Evolutionary conservation across 345 rosid species (phyloP).

Genomic region (Laguncularia racemosa): DNA sequence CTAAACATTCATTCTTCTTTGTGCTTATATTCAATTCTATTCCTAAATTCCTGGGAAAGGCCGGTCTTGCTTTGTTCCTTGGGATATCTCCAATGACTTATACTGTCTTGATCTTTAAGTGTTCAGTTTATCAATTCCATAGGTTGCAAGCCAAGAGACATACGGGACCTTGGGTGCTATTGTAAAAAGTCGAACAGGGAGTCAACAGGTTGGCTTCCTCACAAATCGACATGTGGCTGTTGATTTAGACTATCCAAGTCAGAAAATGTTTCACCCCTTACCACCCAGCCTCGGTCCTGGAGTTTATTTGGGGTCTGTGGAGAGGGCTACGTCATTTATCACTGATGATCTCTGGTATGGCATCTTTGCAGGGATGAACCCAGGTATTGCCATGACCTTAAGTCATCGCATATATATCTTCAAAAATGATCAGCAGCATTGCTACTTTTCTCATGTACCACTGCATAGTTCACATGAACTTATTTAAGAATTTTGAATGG

Average conservation of each 20-base stretch:
- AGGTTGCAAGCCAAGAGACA: constrained; percentile 96
- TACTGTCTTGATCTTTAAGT: not conserved
- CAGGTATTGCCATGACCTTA: constrained; percentile 41
- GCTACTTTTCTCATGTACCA: no score
- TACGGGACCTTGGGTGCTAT: constrained; percentile 97
- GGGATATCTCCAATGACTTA: no score
- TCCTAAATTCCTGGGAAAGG: no score
- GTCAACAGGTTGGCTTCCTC: constrained; percentile 86
- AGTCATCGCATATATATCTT: not conserved
- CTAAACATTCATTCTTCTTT: no score
- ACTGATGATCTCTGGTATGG: constrained; percentile 98
- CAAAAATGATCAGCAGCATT: no score
- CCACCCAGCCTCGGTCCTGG: constrained; percentile 99
- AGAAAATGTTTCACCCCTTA: constrained; percentile 98
- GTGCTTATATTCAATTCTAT: no score
- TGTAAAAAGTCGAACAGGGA: constrained; percentile 88
- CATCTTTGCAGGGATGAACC: constrained; percentile 89
- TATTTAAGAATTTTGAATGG: no score
- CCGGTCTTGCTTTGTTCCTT: no score
- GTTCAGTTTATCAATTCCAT: constrained; percentile 3
- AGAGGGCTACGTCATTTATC: constrained; percentile 96
- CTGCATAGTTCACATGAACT: no score
- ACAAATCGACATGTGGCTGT: constrained; percentile 97
- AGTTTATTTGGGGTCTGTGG: constrained; percentile 95
- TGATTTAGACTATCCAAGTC: constrained; percentile 87